Evolutionary conservation across 371 early-diverging fungal species (phyloP).

Genomic region (Apophysomyces trapeziformis): DNA sequence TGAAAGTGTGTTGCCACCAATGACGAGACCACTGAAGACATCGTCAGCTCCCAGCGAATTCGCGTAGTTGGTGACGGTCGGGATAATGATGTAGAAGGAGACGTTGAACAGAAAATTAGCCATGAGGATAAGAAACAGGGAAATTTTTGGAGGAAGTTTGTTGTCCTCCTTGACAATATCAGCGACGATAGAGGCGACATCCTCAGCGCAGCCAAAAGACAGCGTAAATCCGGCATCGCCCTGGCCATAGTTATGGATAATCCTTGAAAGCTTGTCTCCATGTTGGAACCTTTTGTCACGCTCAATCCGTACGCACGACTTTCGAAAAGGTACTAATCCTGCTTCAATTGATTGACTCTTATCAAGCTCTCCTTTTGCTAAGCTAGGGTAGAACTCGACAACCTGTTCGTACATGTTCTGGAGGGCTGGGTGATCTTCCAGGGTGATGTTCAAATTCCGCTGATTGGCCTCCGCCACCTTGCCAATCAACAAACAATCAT

Average conservation of each 20-base stretch:
- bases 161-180: conserved; percentile 1
- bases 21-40: conserved; percentile 10
- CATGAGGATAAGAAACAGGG: not conserved
- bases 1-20: not conserved
- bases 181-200: not conserved
- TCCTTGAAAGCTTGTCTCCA: not conserved
- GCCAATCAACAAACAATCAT: not conserved
- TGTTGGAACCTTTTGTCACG: not conserved
- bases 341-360: not conserved
- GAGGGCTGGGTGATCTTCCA: not conserved
- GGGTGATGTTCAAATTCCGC: conserved; percentile 5
- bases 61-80: not conserved
- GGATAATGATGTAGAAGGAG: conserved; percentile 5
- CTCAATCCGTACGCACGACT: not conserved
- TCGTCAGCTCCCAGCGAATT: conserved; percentile 4
- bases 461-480: conserved; percentile 2
- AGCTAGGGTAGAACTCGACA: not conserved
- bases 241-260: not conserved
- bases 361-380: not conserved
- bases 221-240: not conserved
- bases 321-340: not conserved
- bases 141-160: conserved; percentile 5
- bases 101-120: conserved; percentile 2
- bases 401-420: not conserved
- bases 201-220: conserved; percentile 2